Evolutionary conservation across 108 stramenopile species (phyloP), one percentile per base, ranked within the genome.

Genomic region (Cyclostephanos tholiformis): DNA sequence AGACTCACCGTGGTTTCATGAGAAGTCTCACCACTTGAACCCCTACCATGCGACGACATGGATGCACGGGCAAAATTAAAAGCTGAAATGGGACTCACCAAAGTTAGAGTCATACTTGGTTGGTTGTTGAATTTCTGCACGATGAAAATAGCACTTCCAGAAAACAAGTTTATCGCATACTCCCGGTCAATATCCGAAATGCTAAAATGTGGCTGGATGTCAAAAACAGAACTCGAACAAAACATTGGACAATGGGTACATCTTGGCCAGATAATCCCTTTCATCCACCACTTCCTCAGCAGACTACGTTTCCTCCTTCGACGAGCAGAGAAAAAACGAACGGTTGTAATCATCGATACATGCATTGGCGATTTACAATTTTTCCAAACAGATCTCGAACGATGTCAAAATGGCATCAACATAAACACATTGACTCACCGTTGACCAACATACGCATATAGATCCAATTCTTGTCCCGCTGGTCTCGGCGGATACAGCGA

Each of bases 251-350:
- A 7, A 12, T 41, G 41, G 41, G 41, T 41, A 7, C 41, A 41
- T 12, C 41, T 41, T 7, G 41, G 41, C 8, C 41, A 53, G 7
- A 25, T 53, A 20, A 8, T 25, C 52, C 52, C 52, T 8, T n/a
- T 7, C 8, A 53, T 53, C 17, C 52, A 53, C 23, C 69, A 70
- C 46, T 70, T 70, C 58, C 17, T 70, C 43, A 70, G 55, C 58
- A 59, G 69, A 10, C 41, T 70, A 0, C 38, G n/a, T n/a, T 38
- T 26, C 22, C 22, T 12, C n/a, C n/a, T n/a, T 65, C 7, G 46
- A 17, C 12, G 44, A 44, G 20, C 26, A 23, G n/a, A n/a, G n/a
- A n/a, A n/a, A n/a, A n/a, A n/a, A n/a, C n/a, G n/a, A n/a, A n/a
- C n/a, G n/a, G n/a, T n/a, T n/a, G n/a, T n/a, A n/a, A n/a, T n/a